phyloP scores from a whole-genome alignment of 768 basidiomycete species.

The Collybia mongolica region DNA sequence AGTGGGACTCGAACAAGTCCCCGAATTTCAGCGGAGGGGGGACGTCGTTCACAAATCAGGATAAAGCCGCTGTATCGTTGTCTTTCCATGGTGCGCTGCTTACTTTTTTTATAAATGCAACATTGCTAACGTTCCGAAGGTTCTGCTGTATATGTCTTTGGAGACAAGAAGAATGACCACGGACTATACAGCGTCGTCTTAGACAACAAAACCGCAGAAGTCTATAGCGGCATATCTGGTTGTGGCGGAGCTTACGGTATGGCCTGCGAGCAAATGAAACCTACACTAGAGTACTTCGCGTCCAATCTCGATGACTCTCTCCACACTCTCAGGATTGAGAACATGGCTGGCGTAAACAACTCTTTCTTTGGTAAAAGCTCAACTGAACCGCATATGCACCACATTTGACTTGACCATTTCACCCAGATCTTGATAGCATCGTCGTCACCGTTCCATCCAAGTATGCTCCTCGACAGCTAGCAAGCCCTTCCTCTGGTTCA shows the following conservation, averaged over 20 bases:
- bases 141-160: conserved; percentile 43
- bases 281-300: conserved; percentile 40
- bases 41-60: conserved; percentile 38
- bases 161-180: conserved; percentile 52
- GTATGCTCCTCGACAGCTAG: conserved; percentile 35
- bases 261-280: conserved; percentile 46
- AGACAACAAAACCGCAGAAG: conserved; percentile 31
- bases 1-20: conserved; percentile 40
- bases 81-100: conserved; percentile 35
- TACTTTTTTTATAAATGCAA: background rate
- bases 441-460: conserved; percentile 39
- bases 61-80: conserved; percentile 37
- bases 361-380: conserved; percentile 39
- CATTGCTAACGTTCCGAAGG: conserved; percentile 20
- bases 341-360: conserved; percentile 38
- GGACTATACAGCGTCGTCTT: conserved; percentile 39
- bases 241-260: conserved; percentile 43
- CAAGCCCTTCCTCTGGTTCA: conserved; percentile 5
- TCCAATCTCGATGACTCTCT: conserved; percentile 36
- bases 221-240: conserved; percentile 40
- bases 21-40: conserved; percentile 46
- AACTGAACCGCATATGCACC: background rate
- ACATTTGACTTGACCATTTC: background rate
- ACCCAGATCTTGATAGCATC: conserved; percentile 42
- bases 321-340: conserved; percentile 37